phyloP scores from a whole-genome alignment of 2,329 filamentous ascomycete species.

The Claviceps spartinae region DNA sequence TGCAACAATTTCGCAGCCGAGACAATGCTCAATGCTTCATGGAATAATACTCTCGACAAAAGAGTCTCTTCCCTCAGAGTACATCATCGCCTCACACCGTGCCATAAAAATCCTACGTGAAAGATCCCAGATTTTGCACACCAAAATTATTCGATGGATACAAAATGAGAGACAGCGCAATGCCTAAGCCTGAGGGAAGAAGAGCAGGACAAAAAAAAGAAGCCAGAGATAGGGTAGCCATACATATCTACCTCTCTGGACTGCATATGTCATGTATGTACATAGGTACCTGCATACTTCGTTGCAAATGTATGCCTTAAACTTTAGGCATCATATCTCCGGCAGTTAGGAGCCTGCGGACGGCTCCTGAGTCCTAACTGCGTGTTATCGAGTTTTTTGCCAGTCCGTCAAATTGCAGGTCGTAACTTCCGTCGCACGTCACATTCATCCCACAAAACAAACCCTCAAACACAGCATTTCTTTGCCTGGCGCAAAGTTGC shows the following conservation, averaged over 20 bases:
- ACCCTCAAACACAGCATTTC: constrained; percentile 8
- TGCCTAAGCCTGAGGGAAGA: background rate
- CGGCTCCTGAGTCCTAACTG: constrained; percentile 2
- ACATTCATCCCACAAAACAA: constrained; percentile 8
- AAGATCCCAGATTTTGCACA: background rate
- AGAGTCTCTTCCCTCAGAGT: no score
- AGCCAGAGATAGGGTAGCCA: background rate
- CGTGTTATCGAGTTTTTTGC: background rate
- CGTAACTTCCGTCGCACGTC: constrained; percentile 9
- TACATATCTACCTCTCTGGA: no score
- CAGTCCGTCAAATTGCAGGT: constrained; percentile 1
- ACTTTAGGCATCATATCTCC: background rate
- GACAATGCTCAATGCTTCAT: no score
- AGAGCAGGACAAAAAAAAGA: background rate
- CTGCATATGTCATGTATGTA: no score
- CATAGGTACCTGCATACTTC: no score
- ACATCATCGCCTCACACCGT: no score
- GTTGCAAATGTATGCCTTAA: background rate
- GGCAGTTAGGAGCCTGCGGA: background rate
- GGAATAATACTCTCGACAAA: no score
- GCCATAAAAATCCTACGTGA: background rate
- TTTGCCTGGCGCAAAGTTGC: constrained; percentile 29
- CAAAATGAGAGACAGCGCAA: background rate
- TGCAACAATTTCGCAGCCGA: no score
- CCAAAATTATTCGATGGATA: background rate